Percentiles rank a stretch among this genome's conserved stretches.
Conservation (phyloP, 768 basidiomycete species). For the Hirschioporus abietinus region DNA sequence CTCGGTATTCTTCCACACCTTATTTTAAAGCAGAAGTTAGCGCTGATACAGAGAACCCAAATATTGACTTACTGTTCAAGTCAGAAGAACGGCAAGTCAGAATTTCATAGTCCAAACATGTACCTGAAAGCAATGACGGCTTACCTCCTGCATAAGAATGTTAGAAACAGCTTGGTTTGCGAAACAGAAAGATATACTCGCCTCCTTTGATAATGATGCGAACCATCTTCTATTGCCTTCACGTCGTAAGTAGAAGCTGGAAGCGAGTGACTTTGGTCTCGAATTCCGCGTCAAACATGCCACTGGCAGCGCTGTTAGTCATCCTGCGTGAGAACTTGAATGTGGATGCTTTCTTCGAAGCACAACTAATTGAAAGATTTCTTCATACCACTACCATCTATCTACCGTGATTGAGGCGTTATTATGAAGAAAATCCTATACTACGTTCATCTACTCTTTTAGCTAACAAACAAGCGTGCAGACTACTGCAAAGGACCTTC, state of each 20-base stretch:
- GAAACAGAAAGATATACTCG: constrained; percentile 24
- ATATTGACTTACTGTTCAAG: neutral
- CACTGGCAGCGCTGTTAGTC: neutral
- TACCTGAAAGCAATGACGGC: constrained; percentile 10
- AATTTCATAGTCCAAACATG: constrained; percentile 11
- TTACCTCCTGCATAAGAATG: constrained; percentile 49
- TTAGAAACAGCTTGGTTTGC: constrained; percentile 4
- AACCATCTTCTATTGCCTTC: constrained; percentile 46
- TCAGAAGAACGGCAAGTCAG: constrained; percentile 7
- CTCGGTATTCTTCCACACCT: constrained; percentile 73
- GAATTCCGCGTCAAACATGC: too few species aligned
- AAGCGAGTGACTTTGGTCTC: neutral
- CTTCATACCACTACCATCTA: too few species aligned
- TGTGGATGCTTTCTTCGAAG: too few species aligned
- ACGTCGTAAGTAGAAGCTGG: neutral
- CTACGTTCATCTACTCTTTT: too few species aligned
- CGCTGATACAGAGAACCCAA: neutral
- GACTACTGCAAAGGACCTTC: too few species aligned
- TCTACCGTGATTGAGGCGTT: too few species aligned
- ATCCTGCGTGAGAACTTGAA: too few species aligned
- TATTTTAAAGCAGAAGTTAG: neutral
- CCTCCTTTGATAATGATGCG: constrained; percentile 92
- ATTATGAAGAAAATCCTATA: too few species aligned
- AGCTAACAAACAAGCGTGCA: too few species aligned
- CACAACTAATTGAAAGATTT: too few species aligned